Evolutionary conservation across 2,329 filamentous ascomycete genomes (phyloP).

Genomic region (Lecanicillium sp.): DNA sequence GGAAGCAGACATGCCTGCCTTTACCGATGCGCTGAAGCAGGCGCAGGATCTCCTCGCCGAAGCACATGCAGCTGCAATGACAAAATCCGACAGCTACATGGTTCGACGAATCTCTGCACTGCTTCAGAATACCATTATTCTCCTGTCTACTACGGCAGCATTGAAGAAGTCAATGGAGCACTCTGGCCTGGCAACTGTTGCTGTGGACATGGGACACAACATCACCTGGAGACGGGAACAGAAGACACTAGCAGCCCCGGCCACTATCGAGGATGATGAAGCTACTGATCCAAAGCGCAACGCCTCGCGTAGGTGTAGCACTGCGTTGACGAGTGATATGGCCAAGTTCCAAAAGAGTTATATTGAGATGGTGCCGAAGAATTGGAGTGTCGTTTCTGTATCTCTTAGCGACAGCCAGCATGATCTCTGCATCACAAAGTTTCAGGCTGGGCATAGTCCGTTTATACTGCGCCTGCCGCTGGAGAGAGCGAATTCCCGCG

Average conservation of each 20-base stretch:
- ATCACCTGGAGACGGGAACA: conserved; percentile 59
- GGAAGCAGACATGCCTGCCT: conserved; percentile 26
- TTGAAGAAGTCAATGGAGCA: conserved; percentile 38
- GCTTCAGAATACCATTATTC: conserved; percentile 56
- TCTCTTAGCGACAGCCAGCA: conserved; percentile 73
- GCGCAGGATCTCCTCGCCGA: conserved; percentile 60
- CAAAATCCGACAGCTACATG: conserved; percentile 47
- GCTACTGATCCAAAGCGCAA: conserved; percentile 17
- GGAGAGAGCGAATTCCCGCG: conserved; percentile 71
- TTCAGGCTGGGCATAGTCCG: conserved; percentile 66
- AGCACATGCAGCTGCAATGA: conserved; percentile 50
- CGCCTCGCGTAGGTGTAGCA: conserved; percentile 26
- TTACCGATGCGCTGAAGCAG: conserved; percentile 52
- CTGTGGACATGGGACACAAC: conserved; percentile 62
- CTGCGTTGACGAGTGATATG: conserved; percentile 44
- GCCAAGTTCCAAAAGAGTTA: conserved; percentile 69
- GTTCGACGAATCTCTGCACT: conserved; percentile 57
- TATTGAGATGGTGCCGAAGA: conserved; percentile 72
- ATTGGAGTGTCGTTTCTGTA: conserved; percentile 82
- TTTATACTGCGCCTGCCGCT: conserved; percentile 85
- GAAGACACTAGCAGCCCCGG: conserved; percentile 33
- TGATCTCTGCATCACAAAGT: conserved; percentile 83
- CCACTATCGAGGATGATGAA: conserved; percentile 12
- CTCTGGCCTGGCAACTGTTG: conserved; percentile 53
- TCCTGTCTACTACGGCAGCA: conserved; percentile 54